Conservation (phyloP, 331 rosid species). For the Malus hybrid region DNA sequence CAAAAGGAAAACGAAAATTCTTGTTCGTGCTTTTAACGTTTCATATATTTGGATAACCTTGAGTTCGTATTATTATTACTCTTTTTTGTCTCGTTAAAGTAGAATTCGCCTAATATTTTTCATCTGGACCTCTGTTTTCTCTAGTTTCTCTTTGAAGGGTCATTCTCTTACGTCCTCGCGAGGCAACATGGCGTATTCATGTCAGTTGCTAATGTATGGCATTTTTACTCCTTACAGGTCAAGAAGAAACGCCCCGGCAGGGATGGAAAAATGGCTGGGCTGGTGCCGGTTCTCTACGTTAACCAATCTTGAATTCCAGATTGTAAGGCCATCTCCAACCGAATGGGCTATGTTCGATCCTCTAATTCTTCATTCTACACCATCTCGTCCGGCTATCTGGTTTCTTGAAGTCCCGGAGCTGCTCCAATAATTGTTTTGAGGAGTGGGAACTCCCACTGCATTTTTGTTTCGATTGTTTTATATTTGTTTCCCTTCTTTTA, state of each 20-base stretch:
- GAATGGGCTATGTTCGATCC: too few relatives aligned
- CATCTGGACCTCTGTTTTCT: background rate
- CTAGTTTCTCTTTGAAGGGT: background rate
- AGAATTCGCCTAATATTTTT: background rate
- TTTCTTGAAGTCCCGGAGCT: too few relatives aligned
- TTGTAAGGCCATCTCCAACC: background rate
- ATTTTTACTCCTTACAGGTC: constrained; percentile 49
- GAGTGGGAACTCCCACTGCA: too few relatives aligned
- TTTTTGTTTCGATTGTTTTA: too few relatives aligned
- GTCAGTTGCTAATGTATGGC: constrained; percentile 7
- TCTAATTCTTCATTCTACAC: too few relatives aligned
- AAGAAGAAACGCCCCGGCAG: constrained; percentile 99
- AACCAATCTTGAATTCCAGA: constrained; percentile 47
- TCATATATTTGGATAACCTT: background rate
- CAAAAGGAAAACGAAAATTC: background rate
- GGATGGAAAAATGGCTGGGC: constrained; percentile 99
- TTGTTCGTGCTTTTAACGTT: background rate
- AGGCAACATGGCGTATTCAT: too few relatives aligned
- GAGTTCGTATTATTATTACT: too few relatives aligned
- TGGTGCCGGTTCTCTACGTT: constrained; percentile 91
- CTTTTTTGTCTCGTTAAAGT: too few relatives aligned
- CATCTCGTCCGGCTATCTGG: too few relatives aligned
- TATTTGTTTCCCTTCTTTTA: too few relatives aligned
- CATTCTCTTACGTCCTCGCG: too few relatives aligned
- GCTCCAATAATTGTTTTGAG: too few relatives aligned